Conservation (phyloP, 257 asterid genomes). For the Nicotiana tomentosiformis region DNA sequence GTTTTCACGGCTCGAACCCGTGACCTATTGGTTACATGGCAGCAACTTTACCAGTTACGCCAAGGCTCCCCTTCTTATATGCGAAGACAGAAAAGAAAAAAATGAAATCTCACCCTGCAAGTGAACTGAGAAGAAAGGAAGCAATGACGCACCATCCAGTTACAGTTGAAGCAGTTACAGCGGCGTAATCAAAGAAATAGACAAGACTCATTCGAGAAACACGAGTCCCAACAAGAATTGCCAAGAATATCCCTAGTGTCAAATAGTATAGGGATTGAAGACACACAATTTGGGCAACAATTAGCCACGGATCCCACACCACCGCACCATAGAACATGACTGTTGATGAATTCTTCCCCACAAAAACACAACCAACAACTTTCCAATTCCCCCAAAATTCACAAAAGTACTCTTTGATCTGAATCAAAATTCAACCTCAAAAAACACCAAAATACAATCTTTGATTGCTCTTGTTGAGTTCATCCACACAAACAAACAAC, state of each 20-base stretch:
- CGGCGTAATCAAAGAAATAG: constrained; percentile 87
- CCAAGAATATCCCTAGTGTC: constrained; percentile 55
- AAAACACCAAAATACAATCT: background rate
- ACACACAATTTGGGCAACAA: constrained; percentile 87
- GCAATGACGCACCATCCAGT: constrained; percentile 91
- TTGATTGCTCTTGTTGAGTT: background rate
- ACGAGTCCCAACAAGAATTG: constrained; percentile 68
- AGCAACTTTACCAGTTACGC: too few species aligned
- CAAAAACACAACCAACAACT: background rate
- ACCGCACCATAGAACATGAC: constrained; percentile 94
- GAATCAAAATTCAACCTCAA: background rate
- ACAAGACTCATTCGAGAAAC: constrained; percentile 86
- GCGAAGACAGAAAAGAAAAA: background rate
- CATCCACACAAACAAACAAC: background rate
- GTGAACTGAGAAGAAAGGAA: constrained; percentile 65
- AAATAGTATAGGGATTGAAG: constrained; percentile 81
- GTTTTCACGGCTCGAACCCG: too few species aligned
- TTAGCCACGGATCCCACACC: constrained; percentile 99
- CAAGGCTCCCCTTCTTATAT: background rate
- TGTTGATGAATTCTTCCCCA: background rate
- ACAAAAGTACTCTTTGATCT: background rate
- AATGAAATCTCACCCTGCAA: constrained; percentile 61
- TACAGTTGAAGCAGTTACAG: constrained; percentile 63
- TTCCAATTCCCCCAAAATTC: background rate
- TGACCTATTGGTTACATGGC: too few species aligned